phyloP scores from a whole-genome alignment of 176 grass and related monocot genomes.

The Triticum aestivum region IWGSC_CS_RefSeq_v2.1 NC_057796.1:305888465-305888964 shows the following conservation, averaged over 20 bases:
- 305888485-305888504: constrained; percentile 21
- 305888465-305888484: constrained; percentile 14
- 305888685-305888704: constrained; percentile 20
- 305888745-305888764: neutral
- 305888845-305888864: neutral
- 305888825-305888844: neutral
- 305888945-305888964: constrained; percentile 27
- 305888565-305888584: neutral
- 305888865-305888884: neutral
- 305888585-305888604: constrained; percentile 18
- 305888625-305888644: neutral
- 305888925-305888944: constrained; percentile 30
- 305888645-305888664: neutral
- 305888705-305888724: constrained; percentile 16
- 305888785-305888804: constrained; percentile 19
- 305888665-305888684: constrained; percentile 32
- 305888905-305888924: constrained; percentile 38
- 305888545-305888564: constrained; percentile 25
- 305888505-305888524: neutral
- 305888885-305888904: neutral
- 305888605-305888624: neutral
- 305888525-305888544: constrained; percentile 38
- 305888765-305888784: constrained; percentile 24
- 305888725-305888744: neutral
- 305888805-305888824: constrained; percentile 8